Evolutionary conservation across 2,329 filamentous ascomycete species (phyloP).

Genomic region (Coniochaeta pulveracea): DNA sequence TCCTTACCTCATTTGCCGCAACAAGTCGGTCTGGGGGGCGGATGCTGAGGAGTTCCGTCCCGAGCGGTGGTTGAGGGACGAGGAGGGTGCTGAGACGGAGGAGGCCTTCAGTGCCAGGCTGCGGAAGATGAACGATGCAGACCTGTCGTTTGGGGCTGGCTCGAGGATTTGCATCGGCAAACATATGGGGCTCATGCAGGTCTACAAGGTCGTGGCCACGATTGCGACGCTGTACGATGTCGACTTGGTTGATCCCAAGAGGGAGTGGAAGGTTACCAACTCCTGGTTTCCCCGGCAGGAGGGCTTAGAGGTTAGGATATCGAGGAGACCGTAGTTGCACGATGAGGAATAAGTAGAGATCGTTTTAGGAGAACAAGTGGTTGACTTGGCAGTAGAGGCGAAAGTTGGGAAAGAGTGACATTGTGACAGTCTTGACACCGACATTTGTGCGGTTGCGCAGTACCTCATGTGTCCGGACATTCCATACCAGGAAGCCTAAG

Average conservation of each 20-base stretch:
- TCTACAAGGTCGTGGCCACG: conserved; percentile 28
- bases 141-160: conserved; percentile 21
- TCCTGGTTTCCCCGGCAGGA: conserved; percentile 2
- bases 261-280: conserved; percentile 1
- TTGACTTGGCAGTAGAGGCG: no score
- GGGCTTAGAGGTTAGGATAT: not conserved
- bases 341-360: no score
- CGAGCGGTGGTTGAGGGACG: conserved; percentile 30
- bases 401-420: no score
- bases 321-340: no score
- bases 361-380: no score
- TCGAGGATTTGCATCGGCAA: conserved; percentile 21
- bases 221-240: conserved; percentile 25
- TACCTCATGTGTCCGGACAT: no score
- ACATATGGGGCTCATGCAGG: conserved; percentile 19
- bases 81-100: conserved; percentile 15
- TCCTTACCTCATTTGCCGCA: conserved; percentile 21
- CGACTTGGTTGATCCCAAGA: conserved; percentile 6
- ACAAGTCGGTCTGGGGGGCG: conserved; percentile 26
- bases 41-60: conserved; percentile 32
- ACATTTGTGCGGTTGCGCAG: no score
- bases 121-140: conserved; percentile 21
- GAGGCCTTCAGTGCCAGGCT: conserved; percentile 20
- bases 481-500: no score
- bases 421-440: no score